phyloP scores from a whole-genome alignment of 805 yeast genomes.

The Saturnispora ahearnii region DNA sequence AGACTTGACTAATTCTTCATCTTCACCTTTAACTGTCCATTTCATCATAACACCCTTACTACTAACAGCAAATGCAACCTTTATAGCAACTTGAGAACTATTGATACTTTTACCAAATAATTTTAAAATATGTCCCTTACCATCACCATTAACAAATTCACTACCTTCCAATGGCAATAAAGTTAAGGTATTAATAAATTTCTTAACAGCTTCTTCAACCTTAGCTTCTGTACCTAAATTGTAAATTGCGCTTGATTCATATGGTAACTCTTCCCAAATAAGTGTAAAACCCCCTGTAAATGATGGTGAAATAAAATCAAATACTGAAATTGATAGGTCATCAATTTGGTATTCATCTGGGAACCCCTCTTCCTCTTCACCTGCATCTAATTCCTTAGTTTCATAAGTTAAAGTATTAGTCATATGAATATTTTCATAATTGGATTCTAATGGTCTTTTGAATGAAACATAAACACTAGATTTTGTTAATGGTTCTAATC shows the following conservation, averaged over 20 bases:
- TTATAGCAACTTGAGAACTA: slow-evolving; percentile 43
- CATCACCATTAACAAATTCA: slow-evolving; percentile 49
- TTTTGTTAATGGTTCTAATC: slow-evolving; percentile 58
- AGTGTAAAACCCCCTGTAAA: slow-evolving; percentile 68
- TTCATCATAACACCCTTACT: slow-evolving; percentile 45
- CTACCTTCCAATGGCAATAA: slow-evolving; percentile 70
- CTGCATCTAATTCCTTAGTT: slow-evolving; percentile 70
- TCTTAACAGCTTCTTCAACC: slow-evolving; percentile 46
- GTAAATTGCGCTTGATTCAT: slow-evolving; percentile 57
- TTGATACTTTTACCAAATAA: slow-evolving; percentile 70
- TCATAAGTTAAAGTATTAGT: slow-evolving; percentile 63
- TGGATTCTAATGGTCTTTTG: slow-evolving; percentile 39
- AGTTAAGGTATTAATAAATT: slow-evolving; percentile 44
- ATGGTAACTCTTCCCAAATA: slow-evolving; percentile 62
- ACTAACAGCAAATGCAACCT: slow-evolving; percentile 41
- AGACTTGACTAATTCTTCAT: slow-evolving; percentile 37
- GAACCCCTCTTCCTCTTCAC: slow-evolving; percentile 71
- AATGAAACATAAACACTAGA: slow-evolving; percentile 77
- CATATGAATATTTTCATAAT: slow-evolving; percentile 34
- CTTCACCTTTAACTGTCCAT: slow-evolving; percentile 50
- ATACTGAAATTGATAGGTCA: slow-evolving; percentile 61
- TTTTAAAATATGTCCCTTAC: slow-evolving; percentile 61
- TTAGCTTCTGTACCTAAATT: slow-evolving; percentile 42
- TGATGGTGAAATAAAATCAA: slow-evolving; percentile 74
- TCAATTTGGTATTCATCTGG: slow-evolving; percentile 92